A percentile compares a stretch with the other conserved stretches of the same genome.
Evolutionary conservation across 208 protist genomes (phyloP).

Genomic region (Strigomonas culicis): DNA sequence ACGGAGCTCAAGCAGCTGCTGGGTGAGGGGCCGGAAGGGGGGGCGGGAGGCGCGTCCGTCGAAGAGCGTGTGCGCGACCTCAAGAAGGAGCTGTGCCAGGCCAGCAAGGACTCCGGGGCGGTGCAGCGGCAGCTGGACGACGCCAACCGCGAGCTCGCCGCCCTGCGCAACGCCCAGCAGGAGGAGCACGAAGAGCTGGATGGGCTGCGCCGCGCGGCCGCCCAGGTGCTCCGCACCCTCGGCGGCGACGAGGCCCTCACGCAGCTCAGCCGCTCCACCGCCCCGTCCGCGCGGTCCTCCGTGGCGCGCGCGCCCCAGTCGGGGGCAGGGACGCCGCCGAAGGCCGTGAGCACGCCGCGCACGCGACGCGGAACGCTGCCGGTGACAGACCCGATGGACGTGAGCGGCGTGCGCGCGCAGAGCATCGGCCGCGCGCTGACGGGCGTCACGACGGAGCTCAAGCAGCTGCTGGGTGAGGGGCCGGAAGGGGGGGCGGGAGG

Average conservation of each 20-base stretch:
- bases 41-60: too few relatives aligned
- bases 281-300: too few relatives aligned
- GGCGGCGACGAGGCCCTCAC: neutral
- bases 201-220: neutral
- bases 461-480: conserved; percentile 6
- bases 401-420: neutral
- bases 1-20: too few relatives aligned
- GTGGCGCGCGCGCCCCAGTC: too few relatives aligned
- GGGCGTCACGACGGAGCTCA: neutral
- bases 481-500: neutral
- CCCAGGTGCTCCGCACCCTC: neutral
- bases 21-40: too few relatives aligned
- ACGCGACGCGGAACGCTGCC: too few relatives aligned
- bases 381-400: neutral
- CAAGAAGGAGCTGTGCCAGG: conserved; percentile 6
- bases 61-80: neutral
- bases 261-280: neutral
- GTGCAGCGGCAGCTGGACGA: neutral
- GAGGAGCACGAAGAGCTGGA: neutral
- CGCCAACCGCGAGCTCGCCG: neutral
- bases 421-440: neutral
- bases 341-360: neutral
- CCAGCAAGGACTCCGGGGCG: neutral
- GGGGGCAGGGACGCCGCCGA: too few relatives aligned
- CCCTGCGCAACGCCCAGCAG: conserved; percentile 3